Evolutionary conservation across 192 early-diverging fungal genomes (phyloP).

Genomic region (Mortierella claussenii): DNA sequence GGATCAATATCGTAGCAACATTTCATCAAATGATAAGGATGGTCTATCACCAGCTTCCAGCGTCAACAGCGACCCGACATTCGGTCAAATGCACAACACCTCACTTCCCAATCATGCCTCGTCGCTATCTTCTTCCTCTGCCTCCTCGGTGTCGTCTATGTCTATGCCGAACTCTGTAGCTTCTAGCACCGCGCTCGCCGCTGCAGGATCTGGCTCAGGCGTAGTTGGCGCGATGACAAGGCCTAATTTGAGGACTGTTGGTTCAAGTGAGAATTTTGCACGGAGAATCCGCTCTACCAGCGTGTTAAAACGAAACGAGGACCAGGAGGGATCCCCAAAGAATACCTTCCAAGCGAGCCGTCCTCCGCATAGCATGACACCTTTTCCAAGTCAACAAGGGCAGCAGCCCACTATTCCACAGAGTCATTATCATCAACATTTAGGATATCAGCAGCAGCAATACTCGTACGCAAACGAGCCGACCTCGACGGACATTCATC

Average conservation of each 20-base stretch:
- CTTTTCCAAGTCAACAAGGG: constrained; percentile 7
- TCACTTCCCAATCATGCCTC: constrained; percentile 12
- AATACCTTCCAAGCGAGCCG: constrained; percentile 28
- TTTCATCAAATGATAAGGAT: constrained; percentile 25
- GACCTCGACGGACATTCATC: constrained; percentile 15
- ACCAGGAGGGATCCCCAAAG: constrained; percentile 56
- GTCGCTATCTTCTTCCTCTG: constrained; percentile 18
- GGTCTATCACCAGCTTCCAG: constrained; percentile 37
- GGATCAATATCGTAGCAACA: constrained; percentile 16
- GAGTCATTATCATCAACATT: constrained; percentile 19
- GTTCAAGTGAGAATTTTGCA: constrained; percentile 52
- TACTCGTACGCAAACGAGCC: constrained; percentile 33
- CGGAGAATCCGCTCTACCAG: constrained; percentile 61
- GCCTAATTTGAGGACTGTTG: constrained; percentile 38
- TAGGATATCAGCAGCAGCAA: constrained; percentile 35
- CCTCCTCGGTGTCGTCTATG: constrained; percentile 12
- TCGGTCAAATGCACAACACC: constrained; percentile 13
- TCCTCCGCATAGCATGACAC: constrained; percentile 8
- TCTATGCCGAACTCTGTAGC: constrained; percentile 18
- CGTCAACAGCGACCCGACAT: constrained; percentile 23
- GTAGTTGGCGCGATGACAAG: constrained; percentile 17
- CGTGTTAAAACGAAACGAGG: constrained; percentile 53
- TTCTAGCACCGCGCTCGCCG: constrained; percentile 6
- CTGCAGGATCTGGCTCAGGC: constrained; percentile 4
- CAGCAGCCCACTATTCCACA: constrained; percentile 6